Conservation (phyloP, 257 asterid genomes). For the Datura wrightii region DNA sequence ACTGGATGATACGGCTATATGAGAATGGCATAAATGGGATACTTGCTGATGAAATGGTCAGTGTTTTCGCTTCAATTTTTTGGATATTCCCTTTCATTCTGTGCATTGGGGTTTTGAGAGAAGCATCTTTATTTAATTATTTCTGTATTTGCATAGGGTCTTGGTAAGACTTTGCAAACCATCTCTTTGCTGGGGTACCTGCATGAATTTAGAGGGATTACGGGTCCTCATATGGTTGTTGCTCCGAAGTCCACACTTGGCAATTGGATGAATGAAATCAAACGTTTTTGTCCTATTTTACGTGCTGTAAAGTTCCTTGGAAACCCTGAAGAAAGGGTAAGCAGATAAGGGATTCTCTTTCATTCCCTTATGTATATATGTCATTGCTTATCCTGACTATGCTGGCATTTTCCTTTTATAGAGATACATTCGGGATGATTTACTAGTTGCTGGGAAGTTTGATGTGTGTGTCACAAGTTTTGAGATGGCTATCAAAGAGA, state of each 20-base stretch:
- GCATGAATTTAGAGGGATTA: constrained; percentile 94
- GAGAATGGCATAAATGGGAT: constrained; percentile 99
- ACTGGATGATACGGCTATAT: constrained; percentile 93
- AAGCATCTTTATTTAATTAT: neutral
- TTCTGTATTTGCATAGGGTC: constrained; percentile 62
- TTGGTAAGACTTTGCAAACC: constrained; percentile 97
- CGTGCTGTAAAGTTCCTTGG: constrained; percentile 98
- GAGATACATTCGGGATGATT: constrained; percentile 89
- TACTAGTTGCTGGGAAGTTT: constrained; percentile 96
- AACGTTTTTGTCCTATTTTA: constrained; percentile 85
- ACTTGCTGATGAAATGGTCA: constrained; percentile 99
- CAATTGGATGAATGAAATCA: constrained; percentile 99
- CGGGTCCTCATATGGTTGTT: constrained; percentile 99
- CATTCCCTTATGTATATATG: constrained; percentile 9
- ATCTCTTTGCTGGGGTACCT: constrained; percentile 94
- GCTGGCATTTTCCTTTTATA: constrained; percentile 38
- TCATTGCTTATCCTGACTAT: neutral
- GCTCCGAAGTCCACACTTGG: constrained; percentile 99
- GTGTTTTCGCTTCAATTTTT: neutral
- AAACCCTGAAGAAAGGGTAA: constrained; percentile 97
- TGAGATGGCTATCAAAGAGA: constrained; percentile 98
- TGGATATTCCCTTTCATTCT: neutral
- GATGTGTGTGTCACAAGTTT: constrained; percentile 98
- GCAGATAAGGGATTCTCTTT: constrained; percentile 34
- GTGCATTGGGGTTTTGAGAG: neutral